Base-by-base conservation (phyloP, 1,284 basidiomycete genomes). In the Cutaneotrichosporon arboriforme region DNA sequence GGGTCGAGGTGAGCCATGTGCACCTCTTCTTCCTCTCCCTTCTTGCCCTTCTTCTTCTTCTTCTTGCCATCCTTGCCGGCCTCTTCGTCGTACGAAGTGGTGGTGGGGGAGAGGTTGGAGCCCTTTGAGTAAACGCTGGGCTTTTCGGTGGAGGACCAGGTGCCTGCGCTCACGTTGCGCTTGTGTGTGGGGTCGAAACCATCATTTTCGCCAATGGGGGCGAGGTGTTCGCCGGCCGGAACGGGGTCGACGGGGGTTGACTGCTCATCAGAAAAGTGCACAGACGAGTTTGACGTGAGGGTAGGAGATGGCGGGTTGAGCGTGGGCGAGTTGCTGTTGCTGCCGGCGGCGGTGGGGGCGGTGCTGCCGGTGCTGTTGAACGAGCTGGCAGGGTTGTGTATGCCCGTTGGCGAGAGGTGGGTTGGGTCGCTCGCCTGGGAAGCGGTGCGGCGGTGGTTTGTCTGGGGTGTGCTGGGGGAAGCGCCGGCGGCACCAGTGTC, bases 221-320 rank as follows among this genome's bases (percentile, higher is more conserved):
- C 69, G 5, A 86, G 77, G 2, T 83, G 83, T 2, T 81, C 85
- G 36, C 74, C 77, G 21, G 75, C 76, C 17, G 80, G 79, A 13
- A 85, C 59, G 2, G 64, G 57, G 22, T 49, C 41, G 26, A 31
- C 26, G 15, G 70, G 64, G 13, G 65, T 62, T 18, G 51, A 56
- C 12, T 58, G 42, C 36, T 70, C 65, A n/a, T 69, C 66, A 9
- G 58, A 58, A 39, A 70, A 68, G 38, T 68, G 68, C 23, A 68
- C 67, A 4, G 67, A 67, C 5, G 67, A 66, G 15, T 60, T 59
- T 52, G 55, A 64, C 39, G 67, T 69, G 18, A 70, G 52, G 1
- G 70, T 69, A 8, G 70, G 70, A 4, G 70, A 71, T 36, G 69
- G 68, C 1, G 69, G 68, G 9, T 65, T 60, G 46, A 64, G 52